Evolutionary conservation across 2,329 filamentous ascomycete species (phyloP), one percentile per base, ranked within the genome.

Genomic region (Hawksworthiomyces lignivorus): DNA sequence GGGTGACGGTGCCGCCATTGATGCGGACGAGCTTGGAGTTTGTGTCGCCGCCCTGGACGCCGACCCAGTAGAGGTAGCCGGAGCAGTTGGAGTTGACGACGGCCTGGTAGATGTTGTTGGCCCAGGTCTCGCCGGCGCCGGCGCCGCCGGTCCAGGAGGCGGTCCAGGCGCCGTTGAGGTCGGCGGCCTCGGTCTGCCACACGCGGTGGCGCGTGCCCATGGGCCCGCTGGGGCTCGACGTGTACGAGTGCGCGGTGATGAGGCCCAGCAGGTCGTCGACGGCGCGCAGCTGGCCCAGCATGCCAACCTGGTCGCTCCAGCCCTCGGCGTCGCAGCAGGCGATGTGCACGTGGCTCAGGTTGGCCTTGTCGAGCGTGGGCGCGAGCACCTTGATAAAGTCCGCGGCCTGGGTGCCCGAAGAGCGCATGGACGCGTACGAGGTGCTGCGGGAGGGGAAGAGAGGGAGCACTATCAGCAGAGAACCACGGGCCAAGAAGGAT

Each of bases 91-190:
- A 57, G 39, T 64, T 59, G 6, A 65, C 59, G 34, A 73, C 52
- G 10, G 59, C 62, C 18, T 61, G 60, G 45, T 65, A 62, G 22
- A 71, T 63, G 39, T 62, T 60, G 43, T 64, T 63, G 1, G 68
- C 68, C 68, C 68, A 72, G 1, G 63, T 67, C 50, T 67, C 56
- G 5, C 68, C 68, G 41, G 70, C 67, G 14, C 61, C 60, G 5
- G 52, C 41, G 18, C 64, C 62, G 1, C 47, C 48, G 41, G 65
- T 65, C 60, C 63, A 70, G 1, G 55, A 56, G 3, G 61, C 56
- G 2, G 49, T 54, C 47, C 54, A 62, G 1, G 43, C 48, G 11
- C 54, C 54, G 27, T 61, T 57, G 18, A 68, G 52, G 43, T 69
- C 65, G 0, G 60, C 58, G 36, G 58, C 63, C 44, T 71, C 67